Base-by-base conservation (phyloP, 306 rosid species). In the Senna tora region DNA sequence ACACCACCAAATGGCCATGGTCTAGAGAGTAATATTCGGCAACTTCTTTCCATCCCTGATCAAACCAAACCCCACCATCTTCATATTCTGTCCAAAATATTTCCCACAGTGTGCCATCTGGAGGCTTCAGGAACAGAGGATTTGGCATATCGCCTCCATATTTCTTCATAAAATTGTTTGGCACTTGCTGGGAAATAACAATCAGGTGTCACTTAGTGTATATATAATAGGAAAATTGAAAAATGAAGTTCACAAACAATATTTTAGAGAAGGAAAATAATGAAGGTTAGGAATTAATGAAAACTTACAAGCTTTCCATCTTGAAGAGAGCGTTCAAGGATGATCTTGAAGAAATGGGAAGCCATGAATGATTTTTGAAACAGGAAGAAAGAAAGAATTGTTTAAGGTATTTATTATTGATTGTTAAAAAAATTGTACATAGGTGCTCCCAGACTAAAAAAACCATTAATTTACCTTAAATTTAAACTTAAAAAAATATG, bases 101-200 rank as follows among this genome's bases (percentile, higher is more conserved):
- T 60, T 76, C 9, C 85, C 85, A 81, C 28, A 60, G 14, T 30
- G 65, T 32, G 0, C 67, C 79, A 76, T 56, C 61, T 33, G 79
- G 81, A 13, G 71, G 74, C 58, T 67, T 76, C 58, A 81, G 64
- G 61, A 72, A 42, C 38, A 77, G 17, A 43, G 67, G 72, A 32
- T 67, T 76, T 45, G 65, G 13, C 28, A 81, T 0, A 21, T 33
- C n/a, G 1, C 9, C 19, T 6, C 79, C 71, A 77, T 59, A 25
- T 76, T 60, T 57, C 60, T 15, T 39, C 7, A 54, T n/a, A 53
- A 76, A 81, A 0, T 20, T 62, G 3, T 53, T 43, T 16, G 84
- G 78, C 15, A 81, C 47, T 38, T n/a, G 52, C 81, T 81, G 71
- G 36, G 49, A n/a, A n/a, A n/a, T n/a, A 57, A 17, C 7, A 39